A percentile compares a stretch with the other conserved stretches of the same genome.
phyloP scores from a whole-genome alignment of 495 filamentous ascomycete genomes.

The Aspergillus baeticus region DNA sequence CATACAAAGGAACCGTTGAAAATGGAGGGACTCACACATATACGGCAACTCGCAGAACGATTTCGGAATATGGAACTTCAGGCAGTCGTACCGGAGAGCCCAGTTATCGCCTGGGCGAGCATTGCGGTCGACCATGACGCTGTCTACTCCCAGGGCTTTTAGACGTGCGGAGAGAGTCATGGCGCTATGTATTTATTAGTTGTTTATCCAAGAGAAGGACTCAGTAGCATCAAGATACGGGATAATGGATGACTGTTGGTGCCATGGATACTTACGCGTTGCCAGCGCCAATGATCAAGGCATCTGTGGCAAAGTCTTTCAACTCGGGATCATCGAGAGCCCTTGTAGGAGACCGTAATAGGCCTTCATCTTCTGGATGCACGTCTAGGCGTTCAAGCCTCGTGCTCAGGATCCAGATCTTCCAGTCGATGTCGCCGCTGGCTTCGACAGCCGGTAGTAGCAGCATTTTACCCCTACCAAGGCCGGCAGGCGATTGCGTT shows the following conservation, averaged over 20 bases:
- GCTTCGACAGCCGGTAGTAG: slow-evolving; percentile 15
- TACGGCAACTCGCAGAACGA: slow-evolving; percentile 20
- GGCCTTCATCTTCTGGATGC: slow-evolving; percentile 15
- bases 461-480: slow-evolving; percentile 19
- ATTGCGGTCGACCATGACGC: slow-evolving; percentile 33
- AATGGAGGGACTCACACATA: slow-evolving; percentile 13
- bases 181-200: slow-evolving; percentile 11
- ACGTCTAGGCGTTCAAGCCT: slow-evolving; percentile 18
- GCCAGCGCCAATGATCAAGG: slow-evolving; percentile 27
- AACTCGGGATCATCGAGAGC: background rate
- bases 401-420: slow-evolving; percentile 25
- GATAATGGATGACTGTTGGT: background rate
- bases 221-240: no score
- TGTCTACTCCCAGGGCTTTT: slow-evolving; percentile 31
- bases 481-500: slow-evolving; percentile 17
- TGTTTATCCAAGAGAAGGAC: background rate
- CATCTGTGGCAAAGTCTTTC: slow-evolving; percentile 17
- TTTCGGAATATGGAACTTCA: slow-evolving; percentile 34
- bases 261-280: slow-evolving; percentile 29
- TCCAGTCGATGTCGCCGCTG: slow-evolving; percentile 15
- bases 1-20: background rate
- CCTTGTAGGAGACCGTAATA: background rate
- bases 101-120: slow-evolving; percentile 35
- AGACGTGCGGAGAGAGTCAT: slow-evolving; percentile 33
- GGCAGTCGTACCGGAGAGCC: slow-evolving; percentile 34